These are phyloP conservation scores for Candida koratica DNA, from an alignment of 805 yeast species.

Conservation along the genomic window DNA sequence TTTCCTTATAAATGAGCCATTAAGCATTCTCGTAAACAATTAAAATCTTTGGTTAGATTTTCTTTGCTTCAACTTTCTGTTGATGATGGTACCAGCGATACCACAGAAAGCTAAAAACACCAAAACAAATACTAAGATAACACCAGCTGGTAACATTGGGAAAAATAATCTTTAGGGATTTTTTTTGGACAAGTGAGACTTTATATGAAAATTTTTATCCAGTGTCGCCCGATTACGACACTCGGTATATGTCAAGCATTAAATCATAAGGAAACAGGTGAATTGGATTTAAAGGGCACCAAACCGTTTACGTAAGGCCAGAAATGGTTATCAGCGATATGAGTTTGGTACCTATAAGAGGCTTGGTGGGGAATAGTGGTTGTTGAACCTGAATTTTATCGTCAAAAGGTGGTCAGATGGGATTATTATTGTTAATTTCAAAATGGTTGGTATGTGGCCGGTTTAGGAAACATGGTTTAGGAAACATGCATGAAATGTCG, in stretches of 20 bases:
- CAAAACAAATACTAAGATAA: conserved; percentile 62
- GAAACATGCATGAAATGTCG: conserved; percentile 5
- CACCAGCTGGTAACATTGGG: conserved; percentile 71
- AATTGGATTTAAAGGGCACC: too few relatives aligned
- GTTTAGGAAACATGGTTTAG: conserved; percentile 3
- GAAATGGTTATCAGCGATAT: too few relatives aligned
- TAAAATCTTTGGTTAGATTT: conserved; percentile 42
- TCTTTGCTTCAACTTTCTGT: conserved; percentile 41
- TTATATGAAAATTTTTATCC: conserved; percentile 7
- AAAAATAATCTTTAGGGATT: conserved; percentile 1
- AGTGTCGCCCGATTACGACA: conserved; percentile 8
- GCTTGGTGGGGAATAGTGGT: background rate
- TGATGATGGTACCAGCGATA: conserved; percentile 33
- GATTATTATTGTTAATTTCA: background rate
- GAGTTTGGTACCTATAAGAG: background rate
- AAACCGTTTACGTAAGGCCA: too few relatives aligned
- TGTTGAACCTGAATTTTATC: background rate
- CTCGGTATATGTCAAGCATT: too few relatives aligned
- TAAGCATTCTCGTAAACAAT: conserved; percentile 8
- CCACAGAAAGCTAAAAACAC: conserved; percentile 45
- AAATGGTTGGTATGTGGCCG: conserved; percentile 5
- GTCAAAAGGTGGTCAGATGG: background rate
- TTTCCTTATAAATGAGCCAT: conserved; percentile 3
- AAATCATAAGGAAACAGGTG: too few relatives aligned
- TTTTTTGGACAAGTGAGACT: conserved; percentile 6